Evolutionary conservation across 345 rosid genomes (phyloP).

Genomic region (Trapa bicornis): DNA sequence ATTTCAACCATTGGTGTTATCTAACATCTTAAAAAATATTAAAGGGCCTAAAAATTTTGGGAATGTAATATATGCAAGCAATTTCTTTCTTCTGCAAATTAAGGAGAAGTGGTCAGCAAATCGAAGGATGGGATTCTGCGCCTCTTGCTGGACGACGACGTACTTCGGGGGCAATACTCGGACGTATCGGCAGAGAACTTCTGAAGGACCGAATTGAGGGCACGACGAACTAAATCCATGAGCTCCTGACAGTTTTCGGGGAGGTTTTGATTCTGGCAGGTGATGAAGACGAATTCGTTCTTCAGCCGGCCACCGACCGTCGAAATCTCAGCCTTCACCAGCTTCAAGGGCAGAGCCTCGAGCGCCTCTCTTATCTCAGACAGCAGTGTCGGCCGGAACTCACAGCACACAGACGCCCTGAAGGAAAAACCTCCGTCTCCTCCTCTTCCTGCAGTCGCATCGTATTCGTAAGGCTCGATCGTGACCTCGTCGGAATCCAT

Average conservation of each 20-base stretch:
- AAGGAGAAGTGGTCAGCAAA: slow-evolving; percentile 15
- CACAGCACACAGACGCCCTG: slow-evolving; percentile 44
- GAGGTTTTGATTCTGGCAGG: slow-evolving; percentile 3
- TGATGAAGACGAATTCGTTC: slow-evolving; percentile 28
- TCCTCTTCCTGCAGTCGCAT: not conserved
- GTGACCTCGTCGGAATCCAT: slow-evolving; percentile 42
- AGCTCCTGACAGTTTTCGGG: slow-evolving; percentile 16
- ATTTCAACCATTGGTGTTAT: too few species aligned
- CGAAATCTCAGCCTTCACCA: slow-evolving; percentile 37
- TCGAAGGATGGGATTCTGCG: slow-evolving; percentile 28
- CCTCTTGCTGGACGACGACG: slow-evolving; percentile 30
- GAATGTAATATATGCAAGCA: too few species aligned
- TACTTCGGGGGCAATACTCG: slow-evolving; percentile 31
- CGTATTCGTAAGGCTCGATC: slow-evolving; percentile 21
- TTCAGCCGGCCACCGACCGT: slow-evolving; percentile 40
- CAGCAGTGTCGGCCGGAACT: slow-evolving; percentile 34
- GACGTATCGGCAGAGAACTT: slow-evolving; percentile 21
- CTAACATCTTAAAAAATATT: too few species aligned
- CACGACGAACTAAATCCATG: slow-evolving; percentile 8
- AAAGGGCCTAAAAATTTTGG: too few species aligned
- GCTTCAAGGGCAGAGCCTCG: slow-evolving; percentile 30
- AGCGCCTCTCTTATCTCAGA: slow-evolving; percentile 36
- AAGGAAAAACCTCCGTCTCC: slow-evolving; percentile 13
- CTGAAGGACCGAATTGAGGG: slow-evolving; percentile 26
- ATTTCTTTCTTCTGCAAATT: not conserved